These are phyloP conservation scores for Coemansia sp. DNA, from an alignment of 192 early-diverging fungal species.

Conservation along the genomic window DNA sequence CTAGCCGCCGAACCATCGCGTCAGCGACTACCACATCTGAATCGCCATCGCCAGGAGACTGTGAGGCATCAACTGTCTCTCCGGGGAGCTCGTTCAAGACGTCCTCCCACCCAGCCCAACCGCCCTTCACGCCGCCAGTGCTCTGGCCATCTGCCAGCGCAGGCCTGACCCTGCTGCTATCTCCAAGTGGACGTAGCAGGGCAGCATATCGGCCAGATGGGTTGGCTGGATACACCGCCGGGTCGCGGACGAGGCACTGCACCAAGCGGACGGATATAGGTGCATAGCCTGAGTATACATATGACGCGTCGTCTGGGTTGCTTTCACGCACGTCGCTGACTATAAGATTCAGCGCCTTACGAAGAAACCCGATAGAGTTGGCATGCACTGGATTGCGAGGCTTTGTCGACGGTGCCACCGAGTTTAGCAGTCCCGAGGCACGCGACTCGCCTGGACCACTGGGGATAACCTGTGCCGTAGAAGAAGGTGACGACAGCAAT, in stretches of 20 bases:
- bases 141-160: constrained; percentile 22
- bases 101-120: constrained; percentile 92
- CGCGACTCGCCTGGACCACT: neutral
- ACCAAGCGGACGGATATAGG: constrained; percentile 87
- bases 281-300: constrained; percentile 95
- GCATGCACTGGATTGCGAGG: constrained; percentile 33
- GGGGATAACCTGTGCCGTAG: constrained; percentile 31
- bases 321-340: constrained; percentile 87
- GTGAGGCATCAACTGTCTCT: constrained; percentile 75
- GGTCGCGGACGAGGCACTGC: constrained; percentile 68
- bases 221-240: constrained; percentile 30
- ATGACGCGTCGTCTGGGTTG: constrained; percentile 83
- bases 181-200: constrained; percentile 49
- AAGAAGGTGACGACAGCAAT: constrained; percentile 59
- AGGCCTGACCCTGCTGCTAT: constrained; percentile 24
- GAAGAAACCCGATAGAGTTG: constrained; percentile 54
- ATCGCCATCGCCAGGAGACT: constrained; percentile 61
- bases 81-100: constrained; percentile 77
- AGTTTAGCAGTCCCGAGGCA: constrained; percentile 17
- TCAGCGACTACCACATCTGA: constrained; percentile 34
- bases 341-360: constrained; percentile 73
- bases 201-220: constrained; percentile 42
- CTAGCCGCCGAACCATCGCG: constrained; percentile 45
- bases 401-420: constrained; percentile 25
- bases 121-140: constrained; percentile 53